Conservation (phyloP, 2,329 filamentous ascomycete species). For the Aspergillus vadensis region DNA sequence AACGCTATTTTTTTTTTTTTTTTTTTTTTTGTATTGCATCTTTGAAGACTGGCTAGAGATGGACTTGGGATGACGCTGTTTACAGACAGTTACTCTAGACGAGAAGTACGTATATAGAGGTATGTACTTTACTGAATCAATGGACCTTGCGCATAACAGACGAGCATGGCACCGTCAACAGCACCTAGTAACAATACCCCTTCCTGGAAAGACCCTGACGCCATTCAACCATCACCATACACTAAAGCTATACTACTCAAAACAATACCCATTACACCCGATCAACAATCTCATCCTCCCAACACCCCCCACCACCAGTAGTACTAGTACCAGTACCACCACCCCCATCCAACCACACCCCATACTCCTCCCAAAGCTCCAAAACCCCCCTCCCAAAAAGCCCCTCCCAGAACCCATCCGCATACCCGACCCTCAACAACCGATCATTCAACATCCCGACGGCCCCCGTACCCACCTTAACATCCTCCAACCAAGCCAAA, state of each 20-base stretch:
- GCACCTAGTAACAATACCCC: neutral
- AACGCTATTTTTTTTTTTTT: slow-evolving; percentile 19
- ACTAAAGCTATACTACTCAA: neutral
- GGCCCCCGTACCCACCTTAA: slow-evolving; percentile 68
- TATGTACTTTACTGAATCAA: slow-evolving; percentile 25
- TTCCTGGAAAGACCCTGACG: neutral
- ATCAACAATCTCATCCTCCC: slow-evolving; percentile 33
- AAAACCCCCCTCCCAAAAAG: slow-evolving; percentile 67
- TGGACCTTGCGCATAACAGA: slow-evolving; percentile 7
- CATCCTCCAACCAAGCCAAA: slow-evolving; percentile 76
- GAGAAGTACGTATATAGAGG: slow-evolving; percentile 15
- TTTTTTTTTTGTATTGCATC: slow-evolving; percentile 15
- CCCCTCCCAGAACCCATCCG: slow-evolving; percentile 39
- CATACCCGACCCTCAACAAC: slow-evolving; percentile 39
- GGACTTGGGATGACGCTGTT: slow-evolving; percentile 11
- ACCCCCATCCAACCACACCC: slow-evolving; percentile 46
- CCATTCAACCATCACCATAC: neutral
- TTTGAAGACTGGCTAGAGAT: slow-evolving; percentile 8
- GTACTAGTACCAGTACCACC: neutral
- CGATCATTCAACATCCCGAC: slow-evolving; percentile 57
- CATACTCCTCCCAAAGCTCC: slow-evolving; percentile 76
- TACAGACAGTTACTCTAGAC: slow-evolving; percentile 6
- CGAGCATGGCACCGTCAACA: neutral
- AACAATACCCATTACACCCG: slow-evolving; percentile 8
- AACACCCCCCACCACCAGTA: slow-evolving; percentile 18